A percentile compares a stretch with the other conserved stretches of the same genome.
These are phyloP conservation scores for Teunomyces panamensis DNA, from an alignment of 805 yeast genomes.

Conservation along the genomic window DNA sequence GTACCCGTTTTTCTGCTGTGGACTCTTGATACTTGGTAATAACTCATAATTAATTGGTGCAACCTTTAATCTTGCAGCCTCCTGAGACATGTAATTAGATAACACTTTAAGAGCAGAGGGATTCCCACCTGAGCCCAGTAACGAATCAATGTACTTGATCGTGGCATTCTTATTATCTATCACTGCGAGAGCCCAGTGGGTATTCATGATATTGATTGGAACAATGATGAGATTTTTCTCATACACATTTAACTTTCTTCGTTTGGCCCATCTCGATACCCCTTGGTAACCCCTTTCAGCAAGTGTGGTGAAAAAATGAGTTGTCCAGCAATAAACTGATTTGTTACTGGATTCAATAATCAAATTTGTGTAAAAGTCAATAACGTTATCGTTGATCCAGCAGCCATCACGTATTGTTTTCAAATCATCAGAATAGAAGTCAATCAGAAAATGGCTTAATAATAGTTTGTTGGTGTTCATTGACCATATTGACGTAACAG, in stretches of 20 bases:
- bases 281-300: constrained; percentile 70
- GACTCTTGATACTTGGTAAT: constrained; percentile 42
- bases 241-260: constrained; percentile 65
- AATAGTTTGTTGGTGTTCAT: constrained; percentile 23
- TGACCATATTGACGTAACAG: constrained; percentile 34
- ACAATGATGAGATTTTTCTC: constrained; percentile 65
- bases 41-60: constrained; percentile 20
- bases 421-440: constrained; percentile 63
- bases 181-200: constrained; percentile 92
- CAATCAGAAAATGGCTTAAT: constrained; percentile 46
- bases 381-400: constrained; percentile 91
- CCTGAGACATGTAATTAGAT: constrained; percentile 62
- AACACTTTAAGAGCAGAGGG: constrained; percentile 43
- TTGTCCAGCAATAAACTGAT: constrained; percentile 67
- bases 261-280: constrained; percentile 82
- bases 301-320: constrained; percentile 81
- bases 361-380: constrained; percentile 72
- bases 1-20: constrained; percentile 84
- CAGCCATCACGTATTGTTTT: constrained; percentile 63
- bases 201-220: constrained; percentile 79
- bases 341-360: constrained; percentile 42
- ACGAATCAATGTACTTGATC: constrained; percentile 76
- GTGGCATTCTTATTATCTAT: constrained; percentile 59
- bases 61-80: constrained; percentile 52
- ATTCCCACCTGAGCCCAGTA: constrained; percentile 45